phyloP scores from a whole-genome alignment of 148 eudicot genomes.

The Diospyros kaki region DNA sequence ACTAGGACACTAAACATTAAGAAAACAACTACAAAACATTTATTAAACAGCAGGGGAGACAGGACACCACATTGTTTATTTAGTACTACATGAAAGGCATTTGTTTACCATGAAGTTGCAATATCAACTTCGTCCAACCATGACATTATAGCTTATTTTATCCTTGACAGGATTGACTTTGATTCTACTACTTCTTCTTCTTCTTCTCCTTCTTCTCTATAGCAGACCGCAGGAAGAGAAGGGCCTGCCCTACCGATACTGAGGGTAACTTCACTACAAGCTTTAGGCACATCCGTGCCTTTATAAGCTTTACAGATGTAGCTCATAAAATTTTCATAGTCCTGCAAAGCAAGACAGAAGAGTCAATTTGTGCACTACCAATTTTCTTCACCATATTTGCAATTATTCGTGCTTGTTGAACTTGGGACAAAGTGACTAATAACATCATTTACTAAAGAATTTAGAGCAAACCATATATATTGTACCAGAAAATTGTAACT shows the following conservation, averaged over 20 bases:
- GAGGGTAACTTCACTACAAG: conserved; percentile 38
- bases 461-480: not conserved
- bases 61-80: too few species aligned
- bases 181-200: not conserved
- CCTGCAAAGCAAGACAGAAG: conserved; percentile 31
- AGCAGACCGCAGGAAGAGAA: conserved; percentile 19
- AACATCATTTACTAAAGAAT: not conserved
- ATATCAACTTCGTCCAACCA: conserved; percentile 24
- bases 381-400: not conserved
- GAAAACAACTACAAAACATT: too few species aligned
- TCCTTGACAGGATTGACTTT: conserved; percentile 15
- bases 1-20: too few species aligned
- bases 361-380: not conserved
- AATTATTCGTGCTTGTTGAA: not conserved
- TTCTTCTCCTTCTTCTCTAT: conserved; percentile 22
- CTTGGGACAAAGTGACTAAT: not conserved
- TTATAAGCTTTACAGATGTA: conserved; percentile 71
- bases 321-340: conserved; percentile 50
- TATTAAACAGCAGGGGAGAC: too few species aligned
- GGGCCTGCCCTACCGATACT: conserved; percentile 16
- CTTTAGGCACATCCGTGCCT: conserved; percentile 45
- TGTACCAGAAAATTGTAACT: not conserved
- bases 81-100: too few species aligned
- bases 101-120: conserved; percentile 16
- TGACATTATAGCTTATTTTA: conserved; percentile 16